Evolutionary conservation across 2,329 filamentous ascomycete genomes (phyloP).

Genomic region (Trematosphaeria pertusa): DNA sequence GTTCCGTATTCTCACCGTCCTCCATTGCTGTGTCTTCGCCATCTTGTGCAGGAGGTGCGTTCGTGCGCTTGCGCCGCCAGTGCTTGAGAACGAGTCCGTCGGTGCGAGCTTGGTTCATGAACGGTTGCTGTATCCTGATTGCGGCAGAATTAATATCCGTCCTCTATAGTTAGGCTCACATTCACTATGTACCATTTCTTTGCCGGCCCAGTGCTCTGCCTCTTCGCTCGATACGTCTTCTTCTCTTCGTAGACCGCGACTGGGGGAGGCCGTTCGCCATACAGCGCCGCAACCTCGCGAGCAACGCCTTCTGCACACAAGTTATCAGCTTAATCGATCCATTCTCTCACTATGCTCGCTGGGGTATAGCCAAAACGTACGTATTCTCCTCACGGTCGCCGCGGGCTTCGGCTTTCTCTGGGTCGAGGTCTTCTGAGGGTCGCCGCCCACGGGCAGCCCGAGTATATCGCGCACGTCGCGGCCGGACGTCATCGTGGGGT

Average conservation of each 20-base stretch:
- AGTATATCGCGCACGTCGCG: constrained; percentile 86
- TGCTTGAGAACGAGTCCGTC: constrained; percentile 78
- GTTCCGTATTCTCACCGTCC: constrained; percentile 41
- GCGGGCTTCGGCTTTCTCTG: constrained; percentile 77
- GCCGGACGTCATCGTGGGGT: constrained; percentile 44
- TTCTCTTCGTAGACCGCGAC: constrained; percentile 50
- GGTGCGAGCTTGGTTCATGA: constrained; percentile 77
- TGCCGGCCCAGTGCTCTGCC: constrained; percentile 47
- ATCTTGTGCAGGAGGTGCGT: constrained; percentile 36
- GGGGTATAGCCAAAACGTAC: too few relatives aligned
- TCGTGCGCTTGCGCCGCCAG: constrained; percentile 72
- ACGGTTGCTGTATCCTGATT: constrained; percentile 56
- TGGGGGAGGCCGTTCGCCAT: constrained; percentile 50
- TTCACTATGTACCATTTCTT: constrained; percentile 43
- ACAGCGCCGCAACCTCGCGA: constrained; percentile 50
- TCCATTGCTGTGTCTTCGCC: constrained; percentile 41
- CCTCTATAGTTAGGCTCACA: neutral
- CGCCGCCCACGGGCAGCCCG: constrained; percentile 70
- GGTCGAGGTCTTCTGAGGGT: constrained; percentile 56
- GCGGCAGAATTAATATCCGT: constrained; percentile 16
- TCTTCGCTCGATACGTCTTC: constrained; percentile 48
- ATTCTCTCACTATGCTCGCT: too few relatives aligned
- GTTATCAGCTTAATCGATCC: constrained; percentile 22
- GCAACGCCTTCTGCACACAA: constrained; percentile 46
- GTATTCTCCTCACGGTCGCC: constrained; percentile 60